Base-by-base conservation (phyloP, 352 stramenopile genomes). In the Globisporangium spinosum region DNA sequence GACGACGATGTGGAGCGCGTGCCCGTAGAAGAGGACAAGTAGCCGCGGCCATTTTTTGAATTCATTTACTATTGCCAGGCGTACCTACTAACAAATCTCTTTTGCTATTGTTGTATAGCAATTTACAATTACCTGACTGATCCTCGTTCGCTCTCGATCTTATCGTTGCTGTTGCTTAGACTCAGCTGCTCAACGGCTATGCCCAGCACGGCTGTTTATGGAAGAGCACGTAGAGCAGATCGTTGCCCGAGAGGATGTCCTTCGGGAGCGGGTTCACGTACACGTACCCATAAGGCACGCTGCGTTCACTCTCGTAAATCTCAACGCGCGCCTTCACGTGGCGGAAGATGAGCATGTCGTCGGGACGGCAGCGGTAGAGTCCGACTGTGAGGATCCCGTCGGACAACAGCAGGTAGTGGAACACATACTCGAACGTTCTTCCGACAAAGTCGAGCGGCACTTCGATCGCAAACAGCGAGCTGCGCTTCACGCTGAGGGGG, bases 381-480 rank as follows among this genome's bases (percentile, higher is more conserved):
- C 85, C 87, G 55, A 95, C 73, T 17, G 83, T 80, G 35, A 95
- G 73, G 62, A 95, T 94, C 25, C 85, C 84, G 58, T 94, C 87
- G 0, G 83, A 93, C 55, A 82, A 90, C 20, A 95, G 72, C 43
- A 95, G 67, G 47, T 92, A 90, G 65, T 95, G 85, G 59, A 95
- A 93, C 2, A 92, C 83, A 63, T 89, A 93, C 72, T 86, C 83
- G 62, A 95, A 95, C 15, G 80, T 83, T 61, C 84, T 87, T 4
- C 87, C 85, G 5, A 95, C 84, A 65, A 95, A 94, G 65, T 94
- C 85, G 35, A 84, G 65, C 49, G 87, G 87, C n/a, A 93, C 79
- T 72, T 95, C 84, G 8, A 92, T 83, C 8, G 85, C 78, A 47
- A 94, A 95, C 13, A 95, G 62, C 23, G 87, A 95, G 65, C 87